Percentiles rank a stretch among this genome's conserved stretches.
Evolutionary conservation across 2,329 filamentous ascomycete species (phyloP).

Genomic region (Fusarium staphyleae): DNA sequence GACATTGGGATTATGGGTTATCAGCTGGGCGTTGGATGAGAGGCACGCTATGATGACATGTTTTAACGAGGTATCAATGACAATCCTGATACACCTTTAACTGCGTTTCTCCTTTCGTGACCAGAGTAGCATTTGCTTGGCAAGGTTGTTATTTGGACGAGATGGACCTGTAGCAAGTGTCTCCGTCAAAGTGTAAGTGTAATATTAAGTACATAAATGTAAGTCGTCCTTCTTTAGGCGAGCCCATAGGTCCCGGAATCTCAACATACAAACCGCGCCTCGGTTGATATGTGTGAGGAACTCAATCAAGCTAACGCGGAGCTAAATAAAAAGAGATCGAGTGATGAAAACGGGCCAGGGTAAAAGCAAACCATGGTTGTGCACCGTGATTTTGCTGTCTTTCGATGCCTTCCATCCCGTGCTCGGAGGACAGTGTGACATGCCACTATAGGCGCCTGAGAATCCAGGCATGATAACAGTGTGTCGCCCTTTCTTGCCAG

Average conservation of each 20-base stretch:
- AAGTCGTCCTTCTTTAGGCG: no score
- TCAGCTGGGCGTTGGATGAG: constrained; percentile 41
- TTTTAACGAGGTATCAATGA: constrained; percentile 39
- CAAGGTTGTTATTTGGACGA: background rate
- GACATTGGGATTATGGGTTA: constrained; percentile 38
- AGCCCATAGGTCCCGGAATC: no score
- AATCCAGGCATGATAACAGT: constrained; percentile 32
- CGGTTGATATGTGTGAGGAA: no score
- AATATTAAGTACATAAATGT: no score
- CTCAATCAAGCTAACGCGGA: no score
- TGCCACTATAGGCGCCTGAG: constrained; percentile 37
- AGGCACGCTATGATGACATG: constrained; percentile 37
- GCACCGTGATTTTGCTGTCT: constrained; percentile 9
- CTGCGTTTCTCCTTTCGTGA: background rate
- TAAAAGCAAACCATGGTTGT: constrained; percentile 1
- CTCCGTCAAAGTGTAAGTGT: no score
- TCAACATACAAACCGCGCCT: no score
- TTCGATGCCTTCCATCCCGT: constrained; percentile 22
- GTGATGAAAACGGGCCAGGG: background rate
- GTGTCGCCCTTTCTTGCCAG: constrained; percentile 42
- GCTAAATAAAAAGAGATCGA: background rate
- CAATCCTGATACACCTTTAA: constrained; percentile 24
- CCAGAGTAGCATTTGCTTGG: background rate
- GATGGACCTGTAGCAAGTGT: background rate
- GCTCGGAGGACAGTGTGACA: constrained; percentile 31